phyloP scores from a whole-genome alignment of 805 yeast genomes.

The Candida saitoana region DNA sequence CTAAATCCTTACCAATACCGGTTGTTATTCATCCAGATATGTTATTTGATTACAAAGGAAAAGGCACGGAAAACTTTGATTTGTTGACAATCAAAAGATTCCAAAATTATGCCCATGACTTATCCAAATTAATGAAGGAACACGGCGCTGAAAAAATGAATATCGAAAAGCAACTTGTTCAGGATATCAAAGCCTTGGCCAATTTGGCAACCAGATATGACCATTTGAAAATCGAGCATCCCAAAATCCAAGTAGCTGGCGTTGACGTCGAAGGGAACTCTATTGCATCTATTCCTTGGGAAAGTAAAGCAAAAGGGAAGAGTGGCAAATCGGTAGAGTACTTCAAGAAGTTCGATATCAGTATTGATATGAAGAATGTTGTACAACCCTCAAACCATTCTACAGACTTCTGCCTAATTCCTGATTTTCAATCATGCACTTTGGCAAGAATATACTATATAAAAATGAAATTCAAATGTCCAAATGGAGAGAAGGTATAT shows the following conservation, averaged over 20 bases:
- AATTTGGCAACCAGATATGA: constrained; percentile 26
- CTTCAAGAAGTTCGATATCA: constrained; percentile 19
- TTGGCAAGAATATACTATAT: constrained; percentile 33
- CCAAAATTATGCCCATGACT: constrained; percentile 27
- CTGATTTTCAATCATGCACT: constrained; percentile 37
- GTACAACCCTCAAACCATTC: constrained; percentile 12
- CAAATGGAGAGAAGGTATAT: constrained; percentile 20
- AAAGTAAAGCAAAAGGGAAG: constrained; percentile 7
- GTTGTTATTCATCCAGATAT: constrained; percentile 32
- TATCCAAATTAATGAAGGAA: constrained; percentile 20
- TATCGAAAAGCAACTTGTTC: constrained; percentile 22
- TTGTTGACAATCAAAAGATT: constrained; percentile 27
- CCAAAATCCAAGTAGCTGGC: constrained; percentile 10
- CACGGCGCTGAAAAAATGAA: constrained; percentile 21
- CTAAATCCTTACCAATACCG: constrained; percentile 31
- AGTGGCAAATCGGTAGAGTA: constrained; percentile 10
- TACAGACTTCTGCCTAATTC: constrained; percentile 30
- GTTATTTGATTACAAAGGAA: constrained; percentile 28
- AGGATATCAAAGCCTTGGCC: constrained; percentile 30
- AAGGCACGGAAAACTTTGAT: constrained; percentile 27
- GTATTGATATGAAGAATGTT: constrained; percentile 25
- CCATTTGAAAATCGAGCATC: constrained; percentile 19
- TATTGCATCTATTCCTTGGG: constrained; percentile 20
- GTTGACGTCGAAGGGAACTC: constrained; percentile 6
- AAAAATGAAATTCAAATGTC: constrained; percentile 20